Base-by-base conservation (phyloP, 495 filamentous ascomycete species). In the Corynascus novoguineensis region DNA sequence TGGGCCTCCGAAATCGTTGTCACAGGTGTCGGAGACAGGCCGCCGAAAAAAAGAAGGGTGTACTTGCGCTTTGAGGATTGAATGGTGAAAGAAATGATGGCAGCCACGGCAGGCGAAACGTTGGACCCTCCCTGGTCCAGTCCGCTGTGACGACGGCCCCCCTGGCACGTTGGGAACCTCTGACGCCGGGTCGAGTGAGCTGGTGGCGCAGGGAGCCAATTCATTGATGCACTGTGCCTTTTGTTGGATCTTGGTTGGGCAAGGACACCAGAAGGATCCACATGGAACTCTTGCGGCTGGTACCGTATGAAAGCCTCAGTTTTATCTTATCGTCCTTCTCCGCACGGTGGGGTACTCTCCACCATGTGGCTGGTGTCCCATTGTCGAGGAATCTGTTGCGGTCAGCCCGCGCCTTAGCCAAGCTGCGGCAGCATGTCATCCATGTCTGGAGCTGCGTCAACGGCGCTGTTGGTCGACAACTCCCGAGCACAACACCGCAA, bases 401-500 rank as follows among this genome's bases (percentile, higher is more conserved):
- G 58, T 44, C 58, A 45, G 51, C 58, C 49, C 31, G 48, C 49
- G 38, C 56, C 56, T 53, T 52, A 32, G 57, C 57, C 57, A 50
- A 60, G 59, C 48, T 24, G n/a, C 48, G 32, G 28, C 15, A 56
- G 53, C 53, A 53, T 40, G 57, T 48, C 34, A 58, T 46, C 58
- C 58, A 45, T 60, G 57, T 55, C 50, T 28, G n/a, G 29, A 58
- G 50, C 59, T 57, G 59, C 59, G 50, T 54, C 59, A 61, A 57
- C 59, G 44, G 59, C 45, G 50, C 57, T 63, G 61, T 63, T 63
- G 61, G 61, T 57, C 49, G 28, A 54, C 52, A 57, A 42, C 57
- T 29, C 40, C 51, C 38, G 21, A 54, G 24, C 47, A 52, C 52
- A 11, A 35, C 56, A 46, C 21, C 27, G 14, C 54, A 61, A 49